Evolutionary conservation across 2,329 filamentous ascomycete species (phyloP).

Genomic region (Magnaporthiopsis incrustans): DNA sequence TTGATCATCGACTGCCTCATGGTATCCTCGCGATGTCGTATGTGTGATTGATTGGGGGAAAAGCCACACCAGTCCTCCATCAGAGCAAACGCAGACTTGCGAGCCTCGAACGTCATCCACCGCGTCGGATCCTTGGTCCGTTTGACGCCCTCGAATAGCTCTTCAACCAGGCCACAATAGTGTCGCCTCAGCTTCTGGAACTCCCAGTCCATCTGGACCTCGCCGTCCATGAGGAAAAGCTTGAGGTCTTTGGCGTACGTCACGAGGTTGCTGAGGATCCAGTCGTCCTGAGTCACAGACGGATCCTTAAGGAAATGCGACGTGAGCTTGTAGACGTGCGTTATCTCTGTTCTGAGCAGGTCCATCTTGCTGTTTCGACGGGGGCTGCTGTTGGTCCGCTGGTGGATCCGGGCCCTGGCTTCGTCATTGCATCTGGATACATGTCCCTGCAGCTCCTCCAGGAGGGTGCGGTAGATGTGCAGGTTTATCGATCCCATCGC

Average conservation of each 20-base stretch:
- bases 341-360: constrained; percentile 83
- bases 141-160: constrained; percentile 86
- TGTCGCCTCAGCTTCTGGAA: constrained; percentile 87
- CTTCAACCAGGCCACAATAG: constrained; percentile 90
- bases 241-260: constrained; percentile 88
- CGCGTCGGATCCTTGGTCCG: constrained; percentile 74
- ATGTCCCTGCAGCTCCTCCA: constrained; percentile 83
- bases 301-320: constrained; percentile 77
- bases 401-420: constrained; percentile 77
- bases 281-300: constrained; percentile 77
- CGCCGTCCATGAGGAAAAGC: constrained; percentile 87
- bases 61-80: constrained; percentile 99
- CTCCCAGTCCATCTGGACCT: constrained; percentile 90
- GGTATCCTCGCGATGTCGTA: constrained; percentile 72
- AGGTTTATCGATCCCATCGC: constrained; percentile 93
- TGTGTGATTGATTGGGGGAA: constrained; percentile 80
- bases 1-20: constrained; percentile 82
- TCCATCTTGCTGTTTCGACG: constrained; percentile 79
- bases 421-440: constrained; percentile 84
- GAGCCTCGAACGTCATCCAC: constrained; percentile 96
- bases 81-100: constrained; percentile 88
- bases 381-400: constrained; percentile 75
- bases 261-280: constrained; percentile 82
- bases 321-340: constrained; percentile 90
- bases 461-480: constrained; percentile 81